Base-by-base conservation (phyloP, 352 stramenopile genomes). In the Phytophthora boehmeriae region DNA sequence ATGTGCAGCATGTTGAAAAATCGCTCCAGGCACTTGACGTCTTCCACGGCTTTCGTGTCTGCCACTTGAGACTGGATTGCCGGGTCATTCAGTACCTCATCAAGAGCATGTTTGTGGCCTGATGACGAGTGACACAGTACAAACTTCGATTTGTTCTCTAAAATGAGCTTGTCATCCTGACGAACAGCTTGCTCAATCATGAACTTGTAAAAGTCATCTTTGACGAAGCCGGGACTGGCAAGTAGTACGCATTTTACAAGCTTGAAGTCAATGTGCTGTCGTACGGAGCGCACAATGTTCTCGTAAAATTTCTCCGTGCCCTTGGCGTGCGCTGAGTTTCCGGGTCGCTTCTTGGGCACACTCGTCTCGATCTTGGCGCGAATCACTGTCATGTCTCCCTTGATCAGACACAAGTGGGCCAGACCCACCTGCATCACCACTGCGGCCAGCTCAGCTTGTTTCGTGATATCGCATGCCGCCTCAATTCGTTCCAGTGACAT, bases 161-260 rank as follows among this genome's bases (percentile, higher is more conserved):
- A 81, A 10, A 99, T 76, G 17, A 93, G 58, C 54, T 97, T 97
- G 71, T 99, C 95, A 59, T 99, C 95, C 50, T 95, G 80, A 38
- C 92, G 83, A 1, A 98, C 74, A 36, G 93, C 90, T 64, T 98
- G 85, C 51, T 96, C 80, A 58, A 92, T 74, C 69, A 99, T 86
- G 62, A 91, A 99, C 74, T 98, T 97, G 76, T 97, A 97, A 75
- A 99, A 99, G 63, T 99, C 96, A 59, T 99, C 97, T 68, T 99
- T 99, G 57, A 98, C 89, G 51, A 98, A 98, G 14, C 97, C 97
- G 13, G 97, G 97, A 61, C 89, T 98, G 43, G 93, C 97, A 3
- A 99, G 55, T 53, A 99, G 71, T 53, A 99, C 81, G 54, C 89
- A 97, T 73, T 99, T 99, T 66, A 99, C 86, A 30, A 98, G 91